Evolutionary conservation across 148 eudicot genomes (phyloP), one percentile per base, ranked within the genome.

Genomic region (Rhododendron griersonianum): DNA sequence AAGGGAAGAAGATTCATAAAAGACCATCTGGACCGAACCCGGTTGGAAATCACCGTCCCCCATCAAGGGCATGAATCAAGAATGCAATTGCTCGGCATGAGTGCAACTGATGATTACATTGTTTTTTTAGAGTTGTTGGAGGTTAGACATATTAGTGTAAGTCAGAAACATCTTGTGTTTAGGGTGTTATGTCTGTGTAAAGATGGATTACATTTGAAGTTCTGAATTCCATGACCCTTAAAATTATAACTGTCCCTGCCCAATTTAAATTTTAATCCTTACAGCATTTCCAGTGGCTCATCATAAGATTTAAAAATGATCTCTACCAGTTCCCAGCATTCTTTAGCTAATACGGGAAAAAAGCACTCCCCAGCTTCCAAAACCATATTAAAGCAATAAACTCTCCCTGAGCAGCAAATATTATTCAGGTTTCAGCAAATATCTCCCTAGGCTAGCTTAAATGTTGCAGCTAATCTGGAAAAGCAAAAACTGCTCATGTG

Each of bases 21-120:
- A 85, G 87, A 9, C 92, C 95, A 82, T 93, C 94, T 23, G 92
- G 93, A 85, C 94, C 94, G 7, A 93, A 93, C 87, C 95, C 95
- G 41, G 89, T 81, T 11, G 94, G 93, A 83, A 93, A 93, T 82
- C 89, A 89, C 18, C 88, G 85, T 61, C 93, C 93, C 85, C 94
- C 93, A 87, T 85, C 92, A 85, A 93, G 87, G 84, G 41, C 88
- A 83, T 94, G 91, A 94, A 81, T 55, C 73, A 83, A 84, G 45
- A 81, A 84, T 21, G 78, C 86, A 69, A 77, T 77, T 39, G 61
- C 50, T 37, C 78, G 35, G 74, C 83, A 53, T 80, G n/a, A n/a
- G 84, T 55, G 21, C 87, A 87, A 85, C 83, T 81, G 78, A 87
- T 83, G 55, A 87, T 59, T 81, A 78, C n/a, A 74, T 11, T 84